Base-by-base conservation (phyloP, 2,329 filamentous ascomycete genomes). In the Penicillium thymicola region DNA sequence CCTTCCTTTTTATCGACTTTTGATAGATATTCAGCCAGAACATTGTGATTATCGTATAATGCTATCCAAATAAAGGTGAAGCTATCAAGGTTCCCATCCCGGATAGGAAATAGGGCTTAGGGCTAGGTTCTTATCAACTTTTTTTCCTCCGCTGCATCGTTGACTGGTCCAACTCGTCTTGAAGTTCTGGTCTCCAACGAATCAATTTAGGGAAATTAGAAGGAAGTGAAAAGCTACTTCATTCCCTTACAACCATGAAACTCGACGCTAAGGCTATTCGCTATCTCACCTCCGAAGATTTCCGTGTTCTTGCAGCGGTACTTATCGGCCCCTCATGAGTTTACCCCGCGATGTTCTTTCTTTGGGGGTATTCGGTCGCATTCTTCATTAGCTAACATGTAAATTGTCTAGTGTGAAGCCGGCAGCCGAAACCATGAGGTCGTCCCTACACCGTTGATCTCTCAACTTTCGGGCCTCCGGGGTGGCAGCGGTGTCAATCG, bases 351-450 rank as follows among this genome's bases (percentile, higher is more conserved):
- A 59, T 64, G 52, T 54, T 37, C 58, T 65, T 48, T 53, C 49
- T 25, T 30, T 18, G 25, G 25, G 16, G 23, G 27, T 11, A 13
- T 54, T 60, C 14, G 37, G 48, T 34, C 27, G 47, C 25, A 32
- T 34, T 28, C 8, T 28, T 5, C 23, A 41, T 56, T 13, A 18
- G 14, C 51, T 54, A 44, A 48, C 68, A 18, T 27, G 40, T 42
- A 46, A 21, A 32, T 25, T 5, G 1, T 38, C 54, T 74, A 96
- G 92, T 90, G 95, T 68, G 94, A 99, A 75, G 87, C 88, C 76
- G 93, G 92, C 70, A 95, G 89, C 76, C 92, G 90, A 74, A 97
- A 97, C 77, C 94, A 99, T 79, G 94, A 99, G 78, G 83, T 99
- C 55, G 93, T 99, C 2, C 94, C 94, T 8, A 97, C 93, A 14